These are phyloP conservation scores for Agarophyton chilense DNA, from an alignment of 23 red algal species.

Conservation along the genomic window DNA sequence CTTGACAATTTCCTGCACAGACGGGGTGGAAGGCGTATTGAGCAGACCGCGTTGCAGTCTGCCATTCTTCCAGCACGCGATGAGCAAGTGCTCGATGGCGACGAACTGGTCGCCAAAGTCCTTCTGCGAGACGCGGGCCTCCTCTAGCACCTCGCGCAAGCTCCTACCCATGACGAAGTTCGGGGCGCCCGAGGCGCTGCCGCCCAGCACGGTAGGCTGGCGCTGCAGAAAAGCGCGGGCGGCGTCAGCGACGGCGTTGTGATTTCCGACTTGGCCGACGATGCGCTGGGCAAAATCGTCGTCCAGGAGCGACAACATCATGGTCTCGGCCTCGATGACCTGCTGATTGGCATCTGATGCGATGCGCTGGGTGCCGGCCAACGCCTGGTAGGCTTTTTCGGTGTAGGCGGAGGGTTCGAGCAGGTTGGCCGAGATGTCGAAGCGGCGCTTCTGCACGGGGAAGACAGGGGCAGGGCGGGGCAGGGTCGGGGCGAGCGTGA, in stretches of 20 bases:
- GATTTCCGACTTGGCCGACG: constrained; percentile 63
- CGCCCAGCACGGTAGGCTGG: constrained; percentile 74
- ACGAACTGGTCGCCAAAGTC: constrained; percentile 90
- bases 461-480: background rate
- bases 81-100: constrained; percentile 89
- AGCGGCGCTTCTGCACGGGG: background rate
- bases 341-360: constrained; percentile 77
- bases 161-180: constrained; percentile 90
- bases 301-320: constrained; percentile 80
- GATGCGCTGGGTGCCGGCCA: constrained; percentile 66
- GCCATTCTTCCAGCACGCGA: constrained; percentile 79
- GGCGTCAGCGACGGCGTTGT: background rate
- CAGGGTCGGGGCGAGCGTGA: background rate
- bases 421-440: constrained; percentile 29
- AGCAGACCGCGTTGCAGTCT: constrained; percentile 78
- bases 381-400: constrained; percentile 87
- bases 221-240: constrained; percentile 39
- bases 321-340: constrained; percentile 92
- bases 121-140: constrained; percentile 63
- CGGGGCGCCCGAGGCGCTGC: background rate
- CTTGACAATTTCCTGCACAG: constrained; percentile 74
- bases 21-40: constrained; percentile 19
- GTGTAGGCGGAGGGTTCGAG: constrained; percentile 91
- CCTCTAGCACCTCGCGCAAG: constrained; percentile 84
- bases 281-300: constrained; percentile 81